A percentile compares a stretch with the other conserved stretches of the same genome.
Conservation (phyloP, 2,329 filamentous ascomycete species). For the Elsinoe arachidis region DNA sequence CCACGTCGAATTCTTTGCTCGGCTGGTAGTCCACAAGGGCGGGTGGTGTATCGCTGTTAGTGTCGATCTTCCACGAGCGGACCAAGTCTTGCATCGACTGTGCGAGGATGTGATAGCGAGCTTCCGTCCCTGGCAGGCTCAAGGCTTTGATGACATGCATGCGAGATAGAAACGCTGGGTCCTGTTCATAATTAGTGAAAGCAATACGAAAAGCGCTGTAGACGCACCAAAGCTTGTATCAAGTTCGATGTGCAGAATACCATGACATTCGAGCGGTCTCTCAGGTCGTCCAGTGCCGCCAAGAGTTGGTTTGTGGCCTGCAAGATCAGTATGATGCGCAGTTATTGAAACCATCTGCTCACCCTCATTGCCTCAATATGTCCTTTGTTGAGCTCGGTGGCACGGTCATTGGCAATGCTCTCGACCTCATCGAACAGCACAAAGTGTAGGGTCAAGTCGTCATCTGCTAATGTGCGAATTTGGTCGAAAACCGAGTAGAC, state of each 20-base stretch:
- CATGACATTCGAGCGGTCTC: slow-evolving; percentile 36
- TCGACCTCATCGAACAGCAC: slow-evolving; percentile 46
- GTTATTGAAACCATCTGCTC: slow-evolving; percentile 3
- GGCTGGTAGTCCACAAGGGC: not conserved
- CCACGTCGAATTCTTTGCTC: not conserved
- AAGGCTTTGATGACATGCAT: not conserved
- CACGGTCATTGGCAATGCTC: slow-evolving; percentile 39
- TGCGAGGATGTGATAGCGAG: slow-evolving; percentile 27
- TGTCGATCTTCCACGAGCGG: not conserved
- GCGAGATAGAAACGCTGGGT: not conserved
- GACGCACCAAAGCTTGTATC: slow-evolving; percentile 18
- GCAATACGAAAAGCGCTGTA: too few relatives aligned
- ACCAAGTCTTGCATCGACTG: slow-evolving; percentile 14
- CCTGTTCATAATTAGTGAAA: not conserved
- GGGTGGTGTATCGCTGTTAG: not conserved
- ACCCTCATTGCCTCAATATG: slow-evolving; percentile 41
- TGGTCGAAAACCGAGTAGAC: slow-evolving; percentile 36
- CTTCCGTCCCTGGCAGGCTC: slow-evolving; percentile 11
- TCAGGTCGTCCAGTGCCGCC: slow-evolving; percentile 39
- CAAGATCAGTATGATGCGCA: slow-evolving; percentile 6
- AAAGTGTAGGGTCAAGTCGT: slow-evolving; percentile 34
- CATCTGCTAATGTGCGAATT: slow-evolving; percentile 30
- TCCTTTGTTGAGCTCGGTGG: slow-evolving; percentile 31
- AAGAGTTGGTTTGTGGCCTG: slow-evolving; percentile 43
- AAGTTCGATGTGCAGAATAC: slow-evolving; percentile 45